Percentiles rank a stretch among this genome's conserved stretches.
phyloP scores from a whole-genome alignment of 2,329 filamentous ascomycete species.

The Cladophialophora carrionii region DNA sequence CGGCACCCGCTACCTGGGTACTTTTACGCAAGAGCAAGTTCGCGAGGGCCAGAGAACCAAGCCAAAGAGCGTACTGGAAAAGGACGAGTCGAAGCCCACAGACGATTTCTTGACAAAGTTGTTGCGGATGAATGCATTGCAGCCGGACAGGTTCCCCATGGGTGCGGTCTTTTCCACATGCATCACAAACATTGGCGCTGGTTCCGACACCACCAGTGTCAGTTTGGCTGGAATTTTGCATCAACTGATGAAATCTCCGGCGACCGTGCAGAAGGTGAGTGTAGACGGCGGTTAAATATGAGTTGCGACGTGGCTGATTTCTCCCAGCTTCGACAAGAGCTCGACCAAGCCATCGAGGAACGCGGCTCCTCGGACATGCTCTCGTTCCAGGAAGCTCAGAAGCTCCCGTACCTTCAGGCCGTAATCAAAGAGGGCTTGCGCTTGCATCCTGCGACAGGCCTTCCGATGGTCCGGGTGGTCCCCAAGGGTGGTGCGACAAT shows the following conservation, averaged over 20 bases:
- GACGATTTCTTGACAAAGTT: constrained; percentile 51
- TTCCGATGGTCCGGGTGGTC: constrained; percentile 71
- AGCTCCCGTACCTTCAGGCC: constrained; percentile 74
- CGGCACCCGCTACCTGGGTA: constrained; percentile 42
- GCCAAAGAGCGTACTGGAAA: constrained; percentile 28
- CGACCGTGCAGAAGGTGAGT: constrained; percentile 27
- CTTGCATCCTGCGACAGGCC: constrained; percentile 71
- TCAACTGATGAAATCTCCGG: constrained; percentile 67
- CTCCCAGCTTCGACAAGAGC: constrained; percentile 29
- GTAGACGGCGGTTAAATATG: background rate
- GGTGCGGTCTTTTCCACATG: constrained; percentile 28
- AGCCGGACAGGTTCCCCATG: constrained; percentile 43
- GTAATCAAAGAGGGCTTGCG: constrained; percentile 77
- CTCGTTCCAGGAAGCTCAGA: constrained; percentile 65
- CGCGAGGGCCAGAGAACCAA: constrained; percentile 36
- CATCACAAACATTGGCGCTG: constrained; percentile 56
- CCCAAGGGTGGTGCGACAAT: constrained; percentile 52
- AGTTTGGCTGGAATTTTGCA: constrained; percentile 73
- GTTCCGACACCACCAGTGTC: constrained; percentile 78
- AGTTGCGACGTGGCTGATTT: constrained; percentile 5
- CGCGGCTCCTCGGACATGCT: constrained; percentile 42
- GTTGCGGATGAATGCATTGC: constrained; percentile 41
- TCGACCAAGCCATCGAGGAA: constrained; percentile 36
- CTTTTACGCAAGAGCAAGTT: constrained; percentile 42
- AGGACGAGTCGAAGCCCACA: constrained; percentile 33